These are phyloP conservation scores for Arctostaphylos glauca DNA, from an alignment of 148 eudicot genomes.

Conservation along the genomic window DNA sequence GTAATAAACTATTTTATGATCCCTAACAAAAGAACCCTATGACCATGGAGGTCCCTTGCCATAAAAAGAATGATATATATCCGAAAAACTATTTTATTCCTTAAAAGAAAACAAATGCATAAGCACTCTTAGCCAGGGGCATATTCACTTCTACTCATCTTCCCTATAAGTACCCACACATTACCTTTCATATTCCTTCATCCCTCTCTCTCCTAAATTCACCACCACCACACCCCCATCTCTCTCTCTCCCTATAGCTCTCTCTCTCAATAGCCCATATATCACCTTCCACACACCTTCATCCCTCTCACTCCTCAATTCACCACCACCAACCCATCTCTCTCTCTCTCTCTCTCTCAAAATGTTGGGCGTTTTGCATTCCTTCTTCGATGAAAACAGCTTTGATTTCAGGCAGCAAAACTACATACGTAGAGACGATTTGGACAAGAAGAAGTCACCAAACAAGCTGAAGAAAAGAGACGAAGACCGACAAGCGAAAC, in stretches of 20 bases:
- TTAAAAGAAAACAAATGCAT: too few relatives aligned
- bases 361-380: background rate
- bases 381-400: background rate
- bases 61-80: too few relatives aligned
- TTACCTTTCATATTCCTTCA: too few relatives aligned
- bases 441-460: slow-evolving; percentile 6
- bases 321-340: background rate
- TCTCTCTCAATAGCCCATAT: background rate
- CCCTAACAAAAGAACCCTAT: too few relatives aligned
- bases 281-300: too few relatives aligned
- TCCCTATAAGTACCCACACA: too few relatives aligned
- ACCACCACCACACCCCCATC: background rate
- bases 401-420: background rate
- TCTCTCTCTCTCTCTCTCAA: slow-evolving; percentile 9
- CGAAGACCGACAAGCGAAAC: background rate
- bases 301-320: background rate
- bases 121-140: too few relatives aligned
- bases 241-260: too few relatives aligned
- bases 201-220: background rate
- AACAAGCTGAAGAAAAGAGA: background rate
- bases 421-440: slow-evolving; percentile 1
- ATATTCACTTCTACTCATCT: too few relatives aligned
- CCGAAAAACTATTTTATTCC: too few relatives aligned
- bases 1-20: too few relatives aligned
- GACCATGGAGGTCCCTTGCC: too few relatives aligned